Evolutionary conservation across 495 filamentous ascomycete species (phyloP).

Genomic region (Paragyromitra xinjiangensis): DNA sequence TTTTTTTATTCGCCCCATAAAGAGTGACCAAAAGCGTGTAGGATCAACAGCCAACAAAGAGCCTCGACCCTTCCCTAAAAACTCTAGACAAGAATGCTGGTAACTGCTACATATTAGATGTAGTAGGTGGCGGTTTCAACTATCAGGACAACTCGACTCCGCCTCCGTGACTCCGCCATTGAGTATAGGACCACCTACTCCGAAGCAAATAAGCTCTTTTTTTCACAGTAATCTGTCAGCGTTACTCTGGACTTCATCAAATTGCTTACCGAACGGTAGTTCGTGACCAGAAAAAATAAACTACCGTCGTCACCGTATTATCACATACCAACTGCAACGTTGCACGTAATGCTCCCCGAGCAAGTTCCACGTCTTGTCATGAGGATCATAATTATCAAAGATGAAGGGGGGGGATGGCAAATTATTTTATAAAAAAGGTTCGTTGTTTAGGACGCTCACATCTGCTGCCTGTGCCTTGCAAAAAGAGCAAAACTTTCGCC

Average conservation of each 20-base stretch:
- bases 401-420: conserved; percentile 28
- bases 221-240: conserved; percentile 45
- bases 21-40: conserved; percentile 30
- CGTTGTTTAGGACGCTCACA: conserved; percentile 42
- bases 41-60: conserved; percentile 32
- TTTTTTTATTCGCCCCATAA: conserved; percentile 34
- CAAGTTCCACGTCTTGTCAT: conserved; percentile 31
- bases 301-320: conserved; percentile 29
- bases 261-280: conserved; percentile 47
- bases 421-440: conserved; percentile 41
- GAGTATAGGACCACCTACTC: conserved; percentile 23
- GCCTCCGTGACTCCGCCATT: conserved; percentile 21
- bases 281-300: conserved; percentile 36
- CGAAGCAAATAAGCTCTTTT: conserved; percentile 14
- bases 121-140: conserved; percentile 44
- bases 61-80: conserved; percentile 16
- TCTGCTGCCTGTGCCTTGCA: conserved; percentile 25
- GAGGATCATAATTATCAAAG: conserved; percentile 31
- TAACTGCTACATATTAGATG: conserved; percentile 22
- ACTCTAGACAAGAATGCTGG: conserved; percentile 6
- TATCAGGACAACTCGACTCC: conserved; percentile 32
- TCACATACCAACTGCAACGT: conserved; percentile 47
- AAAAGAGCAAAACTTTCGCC: conserved; percentile 9
- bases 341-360: conserved; percentile 43
- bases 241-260: conserved; percentile 33